Conservation (phyloP, 345 rosid genomes). For the Hypericum androsaemum region DNA sequence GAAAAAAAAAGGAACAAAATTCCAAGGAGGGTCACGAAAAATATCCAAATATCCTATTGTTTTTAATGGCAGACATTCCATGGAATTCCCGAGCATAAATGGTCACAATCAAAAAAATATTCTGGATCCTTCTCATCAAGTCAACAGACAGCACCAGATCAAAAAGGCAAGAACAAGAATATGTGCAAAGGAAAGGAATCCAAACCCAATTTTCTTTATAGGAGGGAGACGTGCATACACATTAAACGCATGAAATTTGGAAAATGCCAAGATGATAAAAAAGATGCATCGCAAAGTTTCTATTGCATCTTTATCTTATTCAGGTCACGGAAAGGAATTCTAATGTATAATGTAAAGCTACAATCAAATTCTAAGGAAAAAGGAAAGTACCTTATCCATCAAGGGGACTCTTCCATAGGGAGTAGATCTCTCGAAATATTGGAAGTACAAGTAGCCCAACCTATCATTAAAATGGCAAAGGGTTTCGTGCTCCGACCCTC, state of each 20-base stretch:
- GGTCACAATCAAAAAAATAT: constrained; percentile 9
- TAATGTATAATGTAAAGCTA: background rate
- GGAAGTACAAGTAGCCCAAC: constrained; percentile 64
- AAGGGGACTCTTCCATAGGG: constrained; percentile 95
- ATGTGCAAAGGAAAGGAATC: constrained; percentile 3
- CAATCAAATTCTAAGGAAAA: background rate
- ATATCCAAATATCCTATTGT: background rate
- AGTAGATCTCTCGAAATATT: constrained; percentile 83
- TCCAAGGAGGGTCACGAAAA: no score
- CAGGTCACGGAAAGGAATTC: constrained; percentile 20
- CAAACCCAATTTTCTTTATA: constrained; percentile 7
- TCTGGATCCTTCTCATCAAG: constrained; percentile 13
- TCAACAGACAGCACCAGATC: constrained; percentile 6
- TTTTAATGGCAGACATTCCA: background rate
- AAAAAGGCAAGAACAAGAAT: constrained; percentile 9
- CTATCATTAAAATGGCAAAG: constrained; percentile 57
- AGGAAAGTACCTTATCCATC: constrained; percentile 81
- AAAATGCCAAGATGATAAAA: background rate
- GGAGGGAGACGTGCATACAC: background rate
- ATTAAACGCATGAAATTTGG: background rate
- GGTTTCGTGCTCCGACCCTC: constrained; percentile 62
- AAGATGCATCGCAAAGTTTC: constrained; percentile 10
- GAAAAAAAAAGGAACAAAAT: constrained; percentile 6
- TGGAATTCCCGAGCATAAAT: constrained; percentile 4
- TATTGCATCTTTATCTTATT: constrained; percentile 26